Evolutionary conservation across 2,329 filamentous ascomycete genomes (phyloP).

Genomic region (Penicillium brasilianum): DNA sequence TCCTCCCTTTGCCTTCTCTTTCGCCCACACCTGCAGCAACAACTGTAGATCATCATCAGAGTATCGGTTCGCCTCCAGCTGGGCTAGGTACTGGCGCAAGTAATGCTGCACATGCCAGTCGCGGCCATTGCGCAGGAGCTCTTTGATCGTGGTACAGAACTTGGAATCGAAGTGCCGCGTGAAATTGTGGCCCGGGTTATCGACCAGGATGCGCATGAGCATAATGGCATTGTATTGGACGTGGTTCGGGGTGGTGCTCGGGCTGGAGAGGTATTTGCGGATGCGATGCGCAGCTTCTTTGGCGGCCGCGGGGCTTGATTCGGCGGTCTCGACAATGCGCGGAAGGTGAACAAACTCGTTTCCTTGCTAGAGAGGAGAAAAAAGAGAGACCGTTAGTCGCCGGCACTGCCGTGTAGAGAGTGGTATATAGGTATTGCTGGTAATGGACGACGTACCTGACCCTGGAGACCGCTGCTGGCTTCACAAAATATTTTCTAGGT

Average conservation of each 20-base stretch:
- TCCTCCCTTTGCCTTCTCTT: slow-evolving; percentile 74
- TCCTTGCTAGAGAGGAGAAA: slow-evolving; percentile 57
- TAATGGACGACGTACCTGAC: slow-evolving; percentile 50
- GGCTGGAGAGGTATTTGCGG: slow-evolving; percentile 78
- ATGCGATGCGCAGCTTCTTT: slow-evolving; percentile 79
- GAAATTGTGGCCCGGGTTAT: slow-evolving; percentile 89
- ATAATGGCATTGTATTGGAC: slow-evolving; percentile 96
- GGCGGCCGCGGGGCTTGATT: slow-evolving; percentile 86
- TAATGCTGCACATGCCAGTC: slow-evolving; percentile 84
- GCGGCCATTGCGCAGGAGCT: slow-evolving; percentile 70
- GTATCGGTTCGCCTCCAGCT: slow-evolving; percentile 72
- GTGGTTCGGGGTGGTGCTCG: slow-evolving; percentile 67
- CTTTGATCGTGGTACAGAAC: slow-evolving; percentile 77
- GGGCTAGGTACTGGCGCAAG: slow-evolving; percentile 82
- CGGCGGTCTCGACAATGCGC: slow-evolving; percentile 90
- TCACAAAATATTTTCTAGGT: slow-evolving; percentile 79
- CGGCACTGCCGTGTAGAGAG: background rate
- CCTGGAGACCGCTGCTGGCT: slow-evolving; percentile 64
- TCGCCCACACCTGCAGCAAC: slow-evolving; percentile 86
- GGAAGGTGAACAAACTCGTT: slow-evolving; percentile 93
- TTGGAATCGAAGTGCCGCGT: slow-evolving; percentile 88
- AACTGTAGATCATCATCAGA: slow-evolving; percentile 73
- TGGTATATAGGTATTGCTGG: background rate
- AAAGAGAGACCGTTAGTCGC: background rate
- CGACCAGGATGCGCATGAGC: slow-evolving; percentile 87